Percentiles rank a stretch among this genome's conserved stretches.
phyloP scores from a whole-genome alignment of 2,329 filamentous ascomycete genomes.

The Botrytis galanthina region DNA sequence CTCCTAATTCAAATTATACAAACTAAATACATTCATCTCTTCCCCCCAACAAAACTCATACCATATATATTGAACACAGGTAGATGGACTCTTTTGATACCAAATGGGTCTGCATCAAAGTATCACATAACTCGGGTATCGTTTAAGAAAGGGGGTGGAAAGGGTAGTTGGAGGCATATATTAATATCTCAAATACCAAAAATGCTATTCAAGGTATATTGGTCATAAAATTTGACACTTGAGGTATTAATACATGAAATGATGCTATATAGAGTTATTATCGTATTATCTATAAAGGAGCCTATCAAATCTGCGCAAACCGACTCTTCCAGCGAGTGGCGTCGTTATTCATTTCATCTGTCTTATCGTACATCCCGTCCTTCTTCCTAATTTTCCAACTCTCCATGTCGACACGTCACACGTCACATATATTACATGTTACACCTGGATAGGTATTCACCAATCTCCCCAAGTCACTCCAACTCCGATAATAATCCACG shows the following conservation, averaged over 20 bases:
- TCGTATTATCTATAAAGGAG: neutral
- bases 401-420: neutral
- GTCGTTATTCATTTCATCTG: neutral
- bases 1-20: neutral
- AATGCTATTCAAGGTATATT: too few species aligned
- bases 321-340: neutral
- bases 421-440: neutral
- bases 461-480: neutral
- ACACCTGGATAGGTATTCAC: neutral
- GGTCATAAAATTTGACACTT: too few species aligned
- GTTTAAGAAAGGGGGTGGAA: neutral
- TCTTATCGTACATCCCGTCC: neutral
- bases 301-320: neutral
- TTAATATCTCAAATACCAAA: too few species aligned
- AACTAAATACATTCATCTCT: neutral
- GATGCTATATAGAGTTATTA: too few species aligned
- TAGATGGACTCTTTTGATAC: neutral
- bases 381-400: too few species aligned
- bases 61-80: neutral
- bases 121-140: neutral
- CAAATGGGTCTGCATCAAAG: neutral
- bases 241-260: too few species aligned
- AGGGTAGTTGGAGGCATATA: neutral
- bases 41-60: neutral
- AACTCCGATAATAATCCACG: neutral